These are phyloP conservation scores for Piromyces finnis DNA, from an alignment of 192 early-diverging fungal species.

Conservation along the genomic window DNA sequence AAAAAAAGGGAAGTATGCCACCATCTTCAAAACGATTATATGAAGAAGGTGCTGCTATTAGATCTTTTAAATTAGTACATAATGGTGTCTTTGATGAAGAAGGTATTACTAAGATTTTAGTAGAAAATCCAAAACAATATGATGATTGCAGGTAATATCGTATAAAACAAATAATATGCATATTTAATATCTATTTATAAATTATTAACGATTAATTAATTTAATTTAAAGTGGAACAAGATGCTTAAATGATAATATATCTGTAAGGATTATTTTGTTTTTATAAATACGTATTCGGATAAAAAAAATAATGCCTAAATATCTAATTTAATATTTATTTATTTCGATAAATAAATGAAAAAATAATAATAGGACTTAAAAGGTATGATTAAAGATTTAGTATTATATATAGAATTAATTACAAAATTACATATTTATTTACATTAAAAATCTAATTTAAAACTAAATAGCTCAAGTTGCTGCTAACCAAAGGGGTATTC, in stretches of 20 bases:
- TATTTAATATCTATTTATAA: too few species aligned
- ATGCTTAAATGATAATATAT: constrained; percentile 75
- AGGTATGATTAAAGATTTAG: too few species aligned
- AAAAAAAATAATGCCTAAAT: too few species aligned
- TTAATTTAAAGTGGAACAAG: constrained; percentile 58
- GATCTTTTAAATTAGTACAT: constrained; percentile 71
- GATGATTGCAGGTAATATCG: constrained; percentile 49
- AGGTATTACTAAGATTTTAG: constrained; percentile 56
- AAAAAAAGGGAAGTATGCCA: constrained; percentile 54
- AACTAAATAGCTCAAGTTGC: constrained; percentile 95
- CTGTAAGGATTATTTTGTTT: constrained; percentile 4
- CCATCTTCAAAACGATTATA: constrained; percentile 79
- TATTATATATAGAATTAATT: too few species aligned
- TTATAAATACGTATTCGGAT: too few species aligned
- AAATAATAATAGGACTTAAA: constrained; percentile 50
- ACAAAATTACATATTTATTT: too few species aligned
- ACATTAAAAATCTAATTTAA: too few species aligned
- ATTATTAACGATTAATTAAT: too few species aligned
- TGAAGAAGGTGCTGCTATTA: constrained; percentile 86
- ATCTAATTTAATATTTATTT: too few species aligned
- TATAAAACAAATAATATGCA: too few species aligned
- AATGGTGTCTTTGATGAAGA: constrained; percentile 62
- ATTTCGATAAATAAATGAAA: too few species aligned
- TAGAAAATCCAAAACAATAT: constrained; percentile 65
- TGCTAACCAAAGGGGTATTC: constrained; percentile 86